phyloP scores from a whole-genome alignment of 2,329 filamentous ascomycete species.

The Pseudogymnoascus sp. region DNA sequence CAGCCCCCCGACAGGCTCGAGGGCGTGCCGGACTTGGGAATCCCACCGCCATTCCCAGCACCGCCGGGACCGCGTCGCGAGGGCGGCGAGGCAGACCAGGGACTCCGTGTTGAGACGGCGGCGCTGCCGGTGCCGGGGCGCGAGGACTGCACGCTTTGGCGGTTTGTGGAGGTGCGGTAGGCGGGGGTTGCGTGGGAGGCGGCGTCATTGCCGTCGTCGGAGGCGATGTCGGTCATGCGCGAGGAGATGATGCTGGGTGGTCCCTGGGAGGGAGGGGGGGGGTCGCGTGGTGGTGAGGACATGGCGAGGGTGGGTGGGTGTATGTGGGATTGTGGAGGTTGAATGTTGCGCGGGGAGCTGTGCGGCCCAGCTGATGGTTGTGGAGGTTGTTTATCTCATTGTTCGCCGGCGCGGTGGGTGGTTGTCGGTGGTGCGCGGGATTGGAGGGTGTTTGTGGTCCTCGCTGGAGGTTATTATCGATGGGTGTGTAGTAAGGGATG shows the following conservation, averaged over 20 bases:
- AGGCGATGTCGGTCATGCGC: conserved; percentile 47
- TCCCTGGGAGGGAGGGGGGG: conserved; percentile 18
- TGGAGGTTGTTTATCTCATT: neutral
- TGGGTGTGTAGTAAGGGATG: neutral
- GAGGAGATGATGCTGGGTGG: conserved; percentile 45
- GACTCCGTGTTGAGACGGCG: conserved; percentile 39
- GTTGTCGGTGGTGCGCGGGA: neutral
- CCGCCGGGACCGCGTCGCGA: conserved; percentile 42
- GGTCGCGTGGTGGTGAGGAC: neutral
- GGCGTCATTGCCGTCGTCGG: conserved; percentile 42
- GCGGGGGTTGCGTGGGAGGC: conserved; percentile 31
- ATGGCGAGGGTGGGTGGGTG: neutral
- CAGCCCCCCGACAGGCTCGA: conserved; percentile 30
- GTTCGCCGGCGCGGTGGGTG: neutral
- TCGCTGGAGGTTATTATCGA: neutral
- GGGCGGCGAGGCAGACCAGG: conserved; percentile 48
- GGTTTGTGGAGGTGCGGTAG: conserved; percentile 29
- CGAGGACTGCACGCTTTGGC: conserved; percentile 36
- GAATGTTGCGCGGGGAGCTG: neutral
- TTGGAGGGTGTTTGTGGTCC: neutral
- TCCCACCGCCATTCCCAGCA: no score
- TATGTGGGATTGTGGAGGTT: neutral
- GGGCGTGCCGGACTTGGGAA: conserved; percentile 17
- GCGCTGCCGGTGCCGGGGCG: conserved; percentile 50
- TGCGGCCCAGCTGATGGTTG: neutral